Percentiles rank a stretch among this genome's conserved stretches.
These are phyloP conservation scores for Apiospora aurea DNA, from an alignment of 2,329 filamentous ascomycete species.

Conservation along the genomic window DNA sequence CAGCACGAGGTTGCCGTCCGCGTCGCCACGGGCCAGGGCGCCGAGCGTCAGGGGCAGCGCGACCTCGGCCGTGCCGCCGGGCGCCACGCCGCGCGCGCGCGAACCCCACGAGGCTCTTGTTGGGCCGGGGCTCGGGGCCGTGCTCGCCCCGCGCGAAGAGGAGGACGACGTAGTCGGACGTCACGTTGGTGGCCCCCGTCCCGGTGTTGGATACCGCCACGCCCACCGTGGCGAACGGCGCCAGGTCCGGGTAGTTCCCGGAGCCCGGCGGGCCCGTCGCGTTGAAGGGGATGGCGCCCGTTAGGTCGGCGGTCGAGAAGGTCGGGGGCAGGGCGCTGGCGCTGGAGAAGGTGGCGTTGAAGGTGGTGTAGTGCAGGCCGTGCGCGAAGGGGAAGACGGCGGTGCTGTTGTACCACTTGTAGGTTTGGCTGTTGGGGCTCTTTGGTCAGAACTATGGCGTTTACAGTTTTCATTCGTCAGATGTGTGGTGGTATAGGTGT, in stretches of 20 bases:
- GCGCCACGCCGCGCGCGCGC: slow-evolving; percentile 43
- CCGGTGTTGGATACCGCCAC: slow-evolving; percentile 52
- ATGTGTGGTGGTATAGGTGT: neutral
- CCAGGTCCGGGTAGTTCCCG: slow-evolving; percentile 42
- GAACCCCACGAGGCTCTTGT: slow-evolving; percentile 54
- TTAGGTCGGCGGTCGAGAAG: slow-evolving; percentile 45
- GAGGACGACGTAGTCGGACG: slow-evolving; percentile 55
- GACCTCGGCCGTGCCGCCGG: slow-evolving; percentile 40
- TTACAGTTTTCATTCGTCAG: neutral
- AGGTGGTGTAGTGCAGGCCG: slow-evolving; percentile 58
- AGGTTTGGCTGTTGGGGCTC: slow-evolving; percentile 46
- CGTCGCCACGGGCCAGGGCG: slow-evolving; percentile 51
- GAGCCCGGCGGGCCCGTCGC: slow-evolving; percentile 36
- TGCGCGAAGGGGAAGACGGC: slow-evolving; percentile 52
- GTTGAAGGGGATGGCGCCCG: slow-evolving; percentile 40
- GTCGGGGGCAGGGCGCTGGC: slow-evolving; percentile 24
- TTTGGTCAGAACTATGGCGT: neutral
- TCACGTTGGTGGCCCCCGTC: slow-evolving; percentile 44
- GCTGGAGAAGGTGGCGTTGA: slow-evolving; percentile 39
- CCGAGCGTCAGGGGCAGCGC: slow-evolving; percentile 48
- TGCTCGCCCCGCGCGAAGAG: slow-evolving; percentile 49
- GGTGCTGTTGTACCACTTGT: slow-evolving; percentile 54
- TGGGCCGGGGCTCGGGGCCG: slow-evolving; percentile 51
- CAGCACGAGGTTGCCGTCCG: slow-evolving; percentile 45
- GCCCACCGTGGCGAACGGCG: slow-evolving; percentile 45